Conservation (phyloP, 2,329 filamentous ascomycete species). For the Trichoderma sp. region DNA sequence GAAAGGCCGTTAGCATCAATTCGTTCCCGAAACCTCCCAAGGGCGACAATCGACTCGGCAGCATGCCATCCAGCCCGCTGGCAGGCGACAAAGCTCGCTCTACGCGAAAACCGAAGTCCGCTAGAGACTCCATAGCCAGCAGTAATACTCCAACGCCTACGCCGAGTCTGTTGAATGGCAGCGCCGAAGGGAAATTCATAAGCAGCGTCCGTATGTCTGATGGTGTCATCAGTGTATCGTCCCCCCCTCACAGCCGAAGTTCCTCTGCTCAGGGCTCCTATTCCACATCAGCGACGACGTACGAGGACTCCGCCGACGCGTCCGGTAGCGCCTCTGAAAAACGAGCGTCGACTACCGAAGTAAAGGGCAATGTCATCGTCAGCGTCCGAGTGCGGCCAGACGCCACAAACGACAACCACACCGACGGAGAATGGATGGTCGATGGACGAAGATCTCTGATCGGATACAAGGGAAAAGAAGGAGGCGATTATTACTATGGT, state of each 20-base stretch:
- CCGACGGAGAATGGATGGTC: constrained; percentile 86
- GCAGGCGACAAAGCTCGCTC: constrained; percentile 39
- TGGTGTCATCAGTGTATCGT: constrained; percentile 71
- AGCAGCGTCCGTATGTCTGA: constrained; percentile 66
- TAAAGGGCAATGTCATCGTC: constrained; percentile 92
- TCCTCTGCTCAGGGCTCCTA: constrained; percentile 92
- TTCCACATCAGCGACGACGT: constrained; percentile 83
- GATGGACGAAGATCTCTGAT: constrained; percentile 80
- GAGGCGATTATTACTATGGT: constrained; percentile 92
- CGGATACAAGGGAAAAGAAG: constrained; percentile 81
- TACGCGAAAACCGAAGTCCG: constrained; percentile 53
- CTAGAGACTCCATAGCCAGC: constrained; percentile 51
- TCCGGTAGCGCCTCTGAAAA: constrained; percentile 40
- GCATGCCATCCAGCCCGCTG: constrained; percentile 60
- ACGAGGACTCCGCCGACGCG: constrained; percentile 70
- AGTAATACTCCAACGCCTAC: constrained; percentile 48
- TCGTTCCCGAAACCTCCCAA: constrained; percentile 88
- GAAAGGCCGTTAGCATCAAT: constrained; percentile 90
- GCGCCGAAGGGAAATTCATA: constrained; percentile 72
- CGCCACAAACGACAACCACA: constrained; percentile 56
- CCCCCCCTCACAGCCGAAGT: constrained; percentile 82
- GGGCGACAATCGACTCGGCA: constrained; percentile 56
- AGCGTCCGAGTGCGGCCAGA: constrained; percentile 93
- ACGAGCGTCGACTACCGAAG: constrained; percentile 58
- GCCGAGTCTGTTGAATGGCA: constrained; percentile 75